A percentile compares a stretch with the other conserved stretches of the same genome.
Evolutionary conservation across 306 rosid species (phyloP).

Genomic region (Crotalaria pallida): DNA sequence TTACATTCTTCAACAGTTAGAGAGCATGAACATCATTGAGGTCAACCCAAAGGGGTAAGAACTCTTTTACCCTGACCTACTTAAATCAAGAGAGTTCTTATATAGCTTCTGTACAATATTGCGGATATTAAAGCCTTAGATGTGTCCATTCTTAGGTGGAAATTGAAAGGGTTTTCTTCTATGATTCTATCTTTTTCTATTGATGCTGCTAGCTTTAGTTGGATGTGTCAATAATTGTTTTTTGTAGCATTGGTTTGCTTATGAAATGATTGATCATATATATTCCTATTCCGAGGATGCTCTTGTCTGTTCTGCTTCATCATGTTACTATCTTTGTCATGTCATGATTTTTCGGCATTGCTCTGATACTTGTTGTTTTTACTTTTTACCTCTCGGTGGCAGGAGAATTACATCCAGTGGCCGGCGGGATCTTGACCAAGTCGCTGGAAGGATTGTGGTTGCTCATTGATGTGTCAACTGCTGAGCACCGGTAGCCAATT

Average conservation of each 20-base stretch:
- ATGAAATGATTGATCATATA: background rate
- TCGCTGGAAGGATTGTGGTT: constrained; percentile 32
- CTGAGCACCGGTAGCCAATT: background rate
- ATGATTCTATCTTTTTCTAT: background rate
- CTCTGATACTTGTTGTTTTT: background rate
- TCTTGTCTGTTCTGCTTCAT: background rate
- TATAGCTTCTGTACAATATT: background rate
- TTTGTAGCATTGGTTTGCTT: background rate
- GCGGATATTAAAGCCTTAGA: background rate
- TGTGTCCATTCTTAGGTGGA: background rate
- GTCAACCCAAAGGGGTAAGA: constrained; percentile 47
- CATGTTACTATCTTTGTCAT: background rate
- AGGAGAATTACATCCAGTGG: constrained; percentile 38
- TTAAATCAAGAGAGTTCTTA: background rate
- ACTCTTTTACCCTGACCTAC: background rate
- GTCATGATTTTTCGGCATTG: background rate
- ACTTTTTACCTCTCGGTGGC: constrained; percentile 25
- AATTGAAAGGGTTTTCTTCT: background rate
- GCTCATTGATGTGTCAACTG: constrained; percentile 17
- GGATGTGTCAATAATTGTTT: background rate
- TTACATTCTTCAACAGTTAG: constrained; percentile 62
- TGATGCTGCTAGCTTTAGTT: background rate
- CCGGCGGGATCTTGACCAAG: constrained; percentile 34
- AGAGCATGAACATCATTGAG: constrained; percentile 48
- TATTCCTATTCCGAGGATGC: background rate